These are phyloP conservation scores for Pseudogymnoascus sp. DNA, from an alignment of 2,329 filamentous ascomycete species.

Conservation along the genomic window DNA sequence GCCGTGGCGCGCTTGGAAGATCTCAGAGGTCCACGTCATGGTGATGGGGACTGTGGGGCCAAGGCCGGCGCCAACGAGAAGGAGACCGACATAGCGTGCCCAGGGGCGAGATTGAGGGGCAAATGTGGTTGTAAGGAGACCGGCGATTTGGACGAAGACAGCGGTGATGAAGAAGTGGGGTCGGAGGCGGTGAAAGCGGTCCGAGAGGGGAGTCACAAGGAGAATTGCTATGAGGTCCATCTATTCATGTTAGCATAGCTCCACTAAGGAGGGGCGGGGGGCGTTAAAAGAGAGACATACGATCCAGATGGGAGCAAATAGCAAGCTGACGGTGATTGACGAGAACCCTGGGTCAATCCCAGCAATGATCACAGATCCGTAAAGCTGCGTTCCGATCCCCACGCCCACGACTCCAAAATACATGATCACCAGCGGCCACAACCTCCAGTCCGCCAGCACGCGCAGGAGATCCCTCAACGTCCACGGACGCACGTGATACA, in stretches of 20 bases:
- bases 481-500: constrained; percentile 73
- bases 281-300: constrained; percentile 39
- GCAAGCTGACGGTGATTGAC: constrained; percentile 66
- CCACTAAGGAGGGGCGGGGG: not conserved
- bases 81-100: constrained; percentile 80
- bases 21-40: constrained; percentile 88
- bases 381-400: constrained; percentile 82
- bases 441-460: constrained; percentile 75
- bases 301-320: constrained; percentile 90
- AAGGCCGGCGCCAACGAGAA: constrained; percentile 84
- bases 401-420: constrained; percentile 93
- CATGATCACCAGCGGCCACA: constrained; percentile 83
- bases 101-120: constrained; percentile 59
- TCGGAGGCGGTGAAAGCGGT: constrained; percentile 75
- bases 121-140: constrained; percentile 72
- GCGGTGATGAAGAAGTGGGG: constrained; percentile 74
- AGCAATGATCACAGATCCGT: constrained; percentile 78
- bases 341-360: constrained; percentile 68
- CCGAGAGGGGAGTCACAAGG: constrained; percentile 74
- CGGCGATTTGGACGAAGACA: constrained; percentile 70
- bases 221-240: constrained; percentile 86
- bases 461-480: constrained; percentile 58
- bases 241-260: constrained; percentile 32
- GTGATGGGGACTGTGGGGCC: constrained; percentile 87
- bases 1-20: constrained; percentile 82